Evolutionary conservation across 192 early-diverging fungal species (phyloP), one percentile per base, ranked within the genome.

Genomic region (Haplosporangium gracile): DNA sequence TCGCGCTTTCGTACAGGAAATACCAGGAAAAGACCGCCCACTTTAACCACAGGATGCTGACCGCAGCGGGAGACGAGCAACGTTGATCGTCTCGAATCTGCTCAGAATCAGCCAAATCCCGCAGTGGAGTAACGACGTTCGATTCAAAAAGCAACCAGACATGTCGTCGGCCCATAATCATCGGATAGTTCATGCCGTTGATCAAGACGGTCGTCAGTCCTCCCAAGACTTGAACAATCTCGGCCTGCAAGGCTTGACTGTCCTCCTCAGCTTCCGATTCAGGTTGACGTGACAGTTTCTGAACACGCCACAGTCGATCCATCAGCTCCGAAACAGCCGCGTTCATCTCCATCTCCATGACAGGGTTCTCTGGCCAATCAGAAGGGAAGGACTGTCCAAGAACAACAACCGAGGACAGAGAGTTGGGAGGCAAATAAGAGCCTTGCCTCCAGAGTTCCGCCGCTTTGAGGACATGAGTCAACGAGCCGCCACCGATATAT

Each of bases 401-500:
- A 26, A 63, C 60, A 63, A 32, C 26, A 29, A 63, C 60, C 26
- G n/a, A 22, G 10, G 60, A 29, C 26, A 63, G 7, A 13, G 60
- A 9, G 5, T 63, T 22, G 2, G 5, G n/a, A 29, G 60, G 60
- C 24, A 63, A 13, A 22, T 63, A 29, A 5, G 24, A 29, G 1
- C 26, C 60, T 26, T 32, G 60, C 6, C 60, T 47, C 36, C 36
- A 36, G 36, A 22, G 26, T 3, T n/a, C 5, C 63, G 32, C 45
- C 4, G 63, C 39, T 26, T 34, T 39, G 7, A 86, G 42, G 32
- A 81, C 39, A 9, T 32, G 70, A 20, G 78, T 75, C 10, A 86
- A 79, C 2, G 55, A 57, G 5, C 84, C 79, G 18, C 71, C 70
- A 2, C 84, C 84, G 47, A 86, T 78, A 53, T 81, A 86, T 1